Percentiles rank a stretch among this genome's conserved stretches.
These are phyloP conservation scores for Cenchrus americanus DNA, from an alignment of 176 grass and related monocot species.

Conservation along the genomic window DNA sequence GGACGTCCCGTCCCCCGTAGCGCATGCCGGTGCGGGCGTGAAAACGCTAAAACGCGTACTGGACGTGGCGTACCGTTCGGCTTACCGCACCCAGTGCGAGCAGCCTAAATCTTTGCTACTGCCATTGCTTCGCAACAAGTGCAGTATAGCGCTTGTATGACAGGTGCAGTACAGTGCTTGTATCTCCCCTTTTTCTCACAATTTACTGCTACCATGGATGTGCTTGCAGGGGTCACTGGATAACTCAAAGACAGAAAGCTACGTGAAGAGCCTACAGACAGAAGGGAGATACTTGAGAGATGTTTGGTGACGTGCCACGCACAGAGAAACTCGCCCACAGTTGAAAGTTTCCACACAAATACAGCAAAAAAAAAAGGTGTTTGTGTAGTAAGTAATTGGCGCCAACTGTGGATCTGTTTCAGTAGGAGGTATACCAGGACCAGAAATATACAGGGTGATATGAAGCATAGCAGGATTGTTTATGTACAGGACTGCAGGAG, in stretches of 20 bases:
- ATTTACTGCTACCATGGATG: not conserved
- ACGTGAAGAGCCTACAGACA: conserved; percentile 85
- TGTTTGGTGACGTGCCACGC: conserved; percentile 60
- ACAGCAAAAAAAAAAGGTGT: not conserved
- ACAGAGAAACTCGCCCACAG: not conserved
- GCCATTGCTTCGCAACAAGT: not conserved
- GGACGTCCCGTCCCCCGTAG: too few relatives aligned
- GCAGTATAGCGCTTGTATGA: not conserved
- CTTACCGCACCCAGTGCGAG: too few relatives aligned
- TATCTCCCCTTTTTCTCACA: too few relatives aligned
- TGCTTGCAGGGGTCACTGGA: conserved; percentile 74
- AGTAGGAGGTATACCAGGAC: not conserved
- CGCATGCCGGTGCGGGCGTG: too few relatives aligned
- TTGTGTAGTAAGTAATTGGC: not conserved
- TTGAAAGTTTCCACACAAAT: not conserved
- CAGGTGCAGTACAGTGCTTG: not conserved
- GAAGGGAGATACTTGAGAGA: conserved; percentile 96
- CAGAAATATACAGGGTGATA: not conserved
- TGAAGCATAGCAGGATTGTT: not conserved
- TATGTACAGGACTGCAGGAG: conserved; percentile 5
- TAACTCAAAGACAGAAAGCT: conserved; percentile 73
- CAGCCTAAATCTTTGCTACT: not conserved
- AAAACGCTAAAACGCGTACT: too few relatives aligned
- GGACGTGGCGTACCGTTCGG: too few relatives aligned
- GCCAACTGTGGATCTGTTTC: not conserved